phyloP scores from a whole-genome alignment of 169 alveolate species.

The Cryptosporidium andersoni region DNA sequence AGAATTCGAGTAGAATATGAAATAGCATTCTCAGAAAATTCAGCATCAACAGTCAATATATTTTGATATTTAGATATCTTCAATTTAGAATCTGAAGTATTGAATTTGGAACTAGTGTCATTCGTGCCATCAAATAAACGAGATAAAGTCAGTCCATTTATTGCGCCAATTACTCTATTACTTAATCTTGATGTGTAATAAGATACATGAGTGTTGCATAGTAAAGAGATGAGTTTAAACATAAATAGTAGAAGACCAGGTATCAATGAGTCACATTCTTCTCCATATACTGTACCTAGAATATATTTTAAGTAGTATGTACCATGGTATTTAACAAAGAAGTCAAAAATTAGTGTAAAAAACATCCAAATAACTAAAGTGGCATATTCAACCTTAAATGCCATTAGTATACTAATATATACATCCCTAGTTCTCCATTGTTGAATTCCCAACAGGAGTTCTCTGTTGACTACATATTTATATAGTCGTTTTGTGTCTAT shows the following conservation, averaged over 20 bases:
- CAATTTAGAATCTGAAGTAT: slow-evolving; percentile 15
- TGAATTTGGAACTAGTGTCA: neutral
- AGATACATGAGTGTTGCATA: slow-evolving; percentile 48
- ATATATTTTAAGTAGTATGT: slow-evolving; percentile 13
- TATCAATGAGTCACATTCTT: slow-evolving; percentile 10
- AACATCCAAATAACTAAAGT: slow-evolving; percentile 6
- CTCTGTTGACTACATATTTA: slow-evolving; percentile 16
- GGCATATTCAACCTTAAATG: slow-evolving; percentile 14
- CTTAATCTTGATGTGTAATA: slow-evolving; percentile 32
- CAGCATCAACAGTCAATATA: slow-evolving; percentile 49
- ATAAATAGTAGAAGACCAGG: slow-evolving; percentile 20
- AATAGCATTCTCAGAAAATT: slow-evolving; percentile 49
- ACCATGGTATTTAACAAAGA: slow-evolving; percentile 52
- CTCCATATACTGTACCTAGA: slow-evolving; percentile 1
- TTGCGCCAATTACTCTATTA: slow-evolving; percentile 61
- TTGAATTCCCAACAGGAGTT: slow-evolving; percentile 7
- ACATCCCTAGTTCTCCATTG: slow-evolving; percentile 23
- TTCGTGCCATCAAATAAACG: slow-evolving; percentile 9
- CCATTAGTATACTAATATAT: slow-evolving; percentile 25
- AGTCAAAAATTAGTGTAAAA: slow-evolving; percentile 9
- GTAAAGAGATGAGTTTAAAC: slow-evolving; percentile 2
- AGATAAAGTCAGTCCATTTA: slow-evolving; percentile 46
- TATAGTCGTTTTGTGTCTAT: slow-evolving; percentile 28
- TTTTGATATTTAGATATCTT: slow-evolving; percentile 59
- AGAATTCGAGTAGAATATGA: slow-evolving; percentile 34